Base-by-base conservation (phyloP, 176 grass and related monocot genomes). In the Bonia amplexicaulis region DNA sequence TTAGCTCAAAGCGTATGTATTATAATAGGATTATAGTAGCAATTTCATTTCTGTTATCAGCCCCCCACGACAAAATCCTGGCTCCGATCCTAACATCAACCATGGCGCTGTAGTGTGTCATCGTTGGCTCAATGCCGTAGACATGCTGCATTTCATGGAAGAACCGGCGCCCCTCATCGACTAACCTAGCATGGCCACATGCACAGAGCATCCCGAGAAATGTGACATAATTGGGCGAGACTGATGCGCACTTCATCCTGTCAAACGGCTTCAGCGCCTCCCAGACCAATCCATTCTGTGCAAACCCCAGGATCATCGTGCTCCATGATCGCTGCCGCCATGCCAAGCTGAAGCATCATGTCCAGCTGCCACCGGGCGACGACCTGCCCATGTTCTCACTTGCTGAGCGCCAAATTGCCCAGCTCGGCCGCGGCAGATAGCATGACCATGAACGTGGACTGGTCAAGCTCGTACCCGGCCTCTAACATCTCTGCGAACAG, bases 61-160 rank as follows among this genome's bases (percentile, higher is more conserved):
- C 48, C 13, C 14, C 14, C 3, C 4, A 51, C 11, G 44, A 5
- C 12, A 51, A 51, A 15, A 51, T 51, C 48, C 19, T 22, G 16
- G 53, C 7, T 59, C 55, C 20, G 0, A 47, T 9, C 19, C 26
- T 16, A 31, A 31, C 2, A 31, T 31, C 2, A 31, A 31, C 31
- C 31, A 94, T 92, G 53, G 90, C 82, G 10, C 87, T 90, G 53
- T 77, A 92, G 78, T 92, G 92, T 9, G 29, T 67, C 90, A 94
- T 88, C 90, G 40, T 86, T 4, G 74, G 87, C 53, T 80, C 70
- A 55, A 94, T 94, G 20, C 64, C 23, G 19, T 92, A 83, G 2
- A 72, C 69, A 61, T 86, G 73, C 16, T 65, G 73, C 90, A 94
- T 94, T 79, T 90, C 82, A 3, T 71, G 55, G 58, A 92, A 94